Evolutionary conservation across 352 stramenopile species (phyloP).

Genomic region (Globisporangium mamillatum): DNA sequence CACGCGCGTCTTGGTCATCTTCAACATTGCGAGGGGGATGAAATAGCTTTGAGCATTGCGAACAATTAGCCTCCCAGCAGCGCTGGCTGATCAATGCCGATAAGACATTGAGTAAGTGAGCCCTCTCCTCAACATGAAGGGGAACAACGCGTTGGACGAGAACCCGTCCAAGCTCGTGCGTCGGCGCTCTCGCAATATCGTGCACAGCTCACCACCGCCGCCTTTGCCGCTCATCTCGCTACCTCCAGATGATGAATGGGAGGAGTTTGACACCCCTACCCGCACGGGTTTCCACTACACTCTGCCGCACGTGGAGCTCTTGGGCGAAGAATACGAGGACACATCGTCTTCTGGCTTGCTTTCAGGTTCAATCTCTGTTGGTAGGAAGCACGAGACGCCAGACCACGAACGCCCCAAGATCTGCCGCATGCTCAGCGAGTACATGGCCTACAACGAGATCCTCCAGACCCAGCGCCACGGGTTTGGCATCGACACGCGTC

Average conservation of each 20-base stretch:
- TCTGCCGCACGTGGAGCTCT: constrained; percentile 40
- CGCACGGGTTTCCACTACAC: constrained; percentile 57
- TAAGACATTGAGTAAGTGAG: neutral
- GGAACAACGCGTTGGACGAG: neutral
- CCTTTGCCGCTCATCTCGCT: constrained; percentile 66
- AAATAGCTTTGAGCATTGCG: neutral
- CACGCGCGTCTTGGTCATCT: neutral
- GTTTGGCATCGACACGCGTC: constrained; percentile 52
- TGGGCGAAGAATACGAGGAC: constrained; percentile 36
- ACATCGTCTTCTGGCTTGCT: constrained; percentile 8
- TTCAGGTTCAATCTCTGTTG: constrained; percentile 6
- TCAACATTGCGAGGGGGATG: neutral
- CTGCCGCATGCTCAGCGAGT: constrained; percentile 52
- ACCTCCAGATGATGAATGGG: constrained; percentile 60
- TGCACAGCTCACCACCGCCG: constrained; percentile 39
- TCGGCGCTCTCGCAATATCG: constrained; percentile 39
- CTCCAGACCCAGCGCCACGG: constrained; percentile 56
- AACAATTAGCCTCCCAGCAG: neutral
- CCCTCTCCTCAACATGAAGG: neutral
- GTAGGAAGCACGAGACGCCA: neutral
- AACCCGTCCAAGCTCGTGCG: constrained; percentile 24
- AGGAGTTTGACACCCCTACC: constrained; percentile 59
- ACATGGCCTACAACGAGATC: constrained; percentile 69
- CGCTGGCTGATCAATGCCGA: neutral
- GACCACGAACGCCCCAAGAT: constrained; percentile 28